Conservation (phyloP, 2,329 filamentous ascomycete genomes). For the Colletotrichum lentis region DNA sequence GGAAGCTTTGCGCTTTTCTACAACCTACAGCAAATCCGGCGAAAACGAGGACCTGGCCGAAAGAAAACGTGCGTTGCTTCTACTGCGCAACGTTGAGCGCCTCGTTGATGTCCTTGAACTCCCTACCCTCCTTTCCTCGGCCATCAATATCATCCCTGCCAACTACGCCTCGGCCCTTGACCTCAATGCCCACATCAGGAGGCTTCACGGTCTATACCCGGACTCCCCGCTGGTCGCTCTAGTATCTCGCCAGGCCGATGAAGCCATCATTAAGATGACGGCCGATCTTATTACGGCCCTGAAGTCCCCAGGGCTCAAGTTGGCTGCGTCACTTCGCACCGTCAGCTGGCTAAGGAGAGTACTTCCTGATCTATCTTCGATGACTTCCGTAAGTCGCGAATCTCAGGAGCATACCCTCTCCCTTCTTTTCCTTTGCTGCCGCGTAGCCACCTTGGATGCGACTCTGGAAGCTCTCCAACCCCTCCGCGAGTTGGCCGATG, state of each 20-base stretch:
- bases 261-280: constrained; percentile 88
- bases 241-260: constrained; percentile 80
- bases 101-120: constrained; percentile 91
- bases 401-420: constrained; percentile 74
- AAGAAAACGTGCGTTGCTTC: constrained; percentile 79
- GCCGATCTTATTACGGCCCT: constrained; percentile 82
- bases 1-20: constrained; percentile 80
- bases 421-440: constrained; percentile 85
- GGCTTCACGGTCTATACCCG: constrained; percentile 83
- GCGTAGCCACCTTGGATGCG: constrained; percentile 78
- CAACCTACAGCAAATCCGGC: constrained; percentile 78
- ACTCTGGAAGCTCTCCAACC: constrained; percentile 87
- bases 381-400: constrained; percentile 23
- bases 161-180: constrained; percentile 92
- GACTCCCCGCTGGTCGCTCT: constrained; percentile 77
- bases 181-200: constrained; percentile 90
- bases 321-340: constrained; percentile 88
- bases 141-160: constrained; percentile 70
- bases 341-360: constrained; percentile 91
- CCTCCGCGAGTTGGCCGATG: constrained; percentile 86
- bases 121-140: constrained; percentile 82
- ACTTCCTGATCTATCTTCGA: constrained; percentile 72
- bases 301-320: constrained; percentile 79
- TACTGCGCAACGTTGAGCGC: constrained; percentile 87
- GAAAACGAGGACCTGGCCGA: constrained; percentile 75